Evolutionary conservation across 768 basidiomycete species (phyloP).

Genomic region (Leccinum arenicola): DNA sequence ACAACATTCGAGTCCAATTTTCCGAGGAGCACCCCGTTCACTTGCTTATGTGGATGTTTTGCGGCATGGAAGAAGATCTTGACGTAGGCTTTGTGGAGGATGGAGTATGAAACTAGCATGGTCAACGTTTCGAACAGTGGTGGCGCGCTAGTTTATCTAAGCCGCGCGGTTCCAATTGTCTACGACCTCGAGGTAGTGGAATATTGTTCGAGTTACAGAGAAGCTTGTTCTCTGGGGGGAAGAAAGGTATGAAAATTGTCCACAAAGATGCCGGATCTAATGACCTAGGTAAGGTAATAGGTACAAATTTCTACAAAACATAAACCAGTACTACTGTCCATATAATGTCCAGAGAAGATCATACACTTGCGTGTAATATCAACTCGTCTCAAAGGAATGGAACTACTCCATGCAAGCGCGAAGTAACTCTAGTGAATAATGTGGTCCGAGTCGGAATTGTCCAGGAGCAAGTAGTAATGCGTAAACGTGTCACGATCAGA

Average conservation of each 20-base stretch:
- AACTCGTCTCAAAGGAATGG: slow-evolving; percentile 4
- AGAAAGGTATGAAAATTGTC: background rate
- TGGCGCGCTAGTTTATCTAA: background rate
- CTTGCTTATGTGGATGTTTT: slow-evolving; percentile 71
- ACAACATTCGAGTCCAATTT: slow-evolving; percentile 39
- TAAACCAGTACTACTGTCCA: slow-evolving; percentile 13
- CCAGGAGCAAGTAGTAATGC: background rate
- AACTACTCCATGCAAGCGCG: slow-evolving; percentile 2
- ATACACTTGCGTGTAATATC: background rate
- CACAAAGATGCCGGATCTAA: background rate
- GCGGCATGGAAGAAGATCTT: slow-evolving; percentile 78
- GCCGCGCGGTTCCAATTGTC: background rate
- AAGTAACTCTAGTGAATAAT: background rate
- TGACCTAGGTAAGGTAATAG: background rate
- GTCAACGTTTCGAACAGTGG: background rate
- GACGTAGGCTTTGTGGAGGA: slow-evolving; percentile 63
- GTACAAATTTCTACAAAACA: background rate
- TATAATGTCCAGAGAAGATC: slow-evolving; percentile 10
- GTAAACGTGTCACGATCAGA: background rate
- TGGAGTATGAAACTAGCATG: slow-evolving; percentile 43
- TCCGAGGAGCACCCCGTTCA: slow-evolving; percentile 78
- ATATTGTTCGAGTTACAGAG: background rate
- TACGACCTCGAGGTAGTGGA: background rate
- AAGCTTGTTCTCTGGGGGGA: background rate
- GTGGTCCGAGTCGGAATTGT: background rate